Conservation (phyloP, 805 yeast species). For the Candida easanensis region DNA sequence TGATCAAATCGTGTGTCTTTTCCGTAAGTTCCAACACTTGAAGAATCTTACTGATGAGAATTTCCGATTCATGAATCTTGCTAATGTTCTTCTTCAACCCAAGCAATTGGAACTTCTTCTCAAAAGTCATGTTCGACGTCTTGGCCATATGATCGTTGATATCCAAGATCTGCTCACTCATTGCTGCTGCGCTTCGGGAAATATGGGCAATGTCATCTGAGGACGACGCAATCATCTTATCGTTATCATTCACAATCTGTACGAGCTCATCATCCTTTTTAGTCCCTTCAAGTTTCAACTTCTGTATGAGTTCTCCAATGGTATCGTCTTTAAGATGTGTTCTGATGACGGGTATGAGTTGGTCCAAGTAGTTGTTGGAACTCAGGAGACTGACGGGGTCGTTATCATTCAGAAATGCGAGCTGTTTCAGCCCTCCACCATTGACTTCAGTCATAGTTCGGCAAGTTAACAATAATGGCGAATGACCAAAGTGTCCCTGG, state of each 20-base stretch:
- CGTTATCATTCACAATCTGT: conserved; percentile 56
- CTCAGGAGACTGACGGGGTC: conserved; percentile 26
- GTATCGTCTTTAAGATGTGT: conserved; percentile 55
- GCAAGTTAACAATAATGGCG: too few relatives aligned
- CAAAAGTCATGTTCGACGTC: conserved; percentile 64
- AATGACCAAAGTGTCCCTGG: too few relatives aligned
- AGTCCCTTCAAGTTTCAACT: conserved; percentile 53
- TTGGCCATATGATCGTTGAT: conserved; percentile 57
- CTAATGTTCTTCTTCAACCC: conserved; percentile 59
- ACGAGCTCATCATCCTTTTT: conserved; percentile 64
- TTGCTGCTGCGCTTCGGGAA: conserved; percentile 50
- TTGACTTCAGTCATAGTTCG: conserved; percentile 2
- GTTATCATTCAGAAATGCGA: conserved; percentile 21
- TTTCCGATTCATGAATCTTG: conserved; percentile 70
- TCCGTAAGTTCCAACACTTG: conserved; percentile 85
- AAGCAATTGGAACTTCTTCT: conserved; percentile 56
- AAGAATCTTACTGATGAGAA: conserved; percentile 67
- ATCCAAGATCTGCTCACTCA: conserved; percentile 51
- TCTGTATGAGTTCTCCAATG: conserved; percentile 53
- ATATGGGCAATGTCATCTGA: conserved; percentile 63
- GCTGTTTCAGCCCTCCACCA: conserved; percentile 9
- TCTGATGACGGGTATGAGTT: conserved; percentile 71
- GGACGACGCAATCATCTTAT: conserved; percentile 53
- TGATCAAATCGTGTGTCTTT: conserved; percentile 77
- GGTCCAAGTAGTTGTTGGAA: conserved; percentile 73